These are phyloP conservation scores for Podaxis sp. DNA, from an alignment of 768 basidiomycete species.

Conservation along the genomic window DNA sequence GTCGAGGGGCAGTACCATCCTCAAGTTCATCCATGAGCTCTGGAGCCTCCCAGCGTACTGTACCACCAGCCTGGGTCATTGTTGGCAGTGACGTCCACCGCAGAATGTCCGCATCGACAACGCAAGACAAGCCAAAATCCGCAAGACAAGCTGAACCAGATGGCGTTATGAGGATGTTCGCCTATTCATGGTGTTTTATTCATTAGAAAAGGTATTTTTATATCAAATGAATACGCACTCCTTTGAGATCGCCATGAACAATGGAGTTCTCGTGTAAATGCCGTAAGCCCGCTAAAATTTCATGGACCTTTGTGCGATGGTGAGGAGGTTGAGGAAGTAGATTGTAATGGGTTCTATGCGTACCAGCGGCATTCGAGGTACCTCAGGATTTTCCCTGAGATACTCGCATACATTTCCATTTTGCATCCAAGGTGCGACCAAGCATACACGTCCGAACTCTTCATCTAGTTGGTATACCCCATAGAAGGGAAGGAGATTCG, in stretches of 20 bases:
- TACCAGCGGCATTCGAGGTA: conserved; percentile 4
- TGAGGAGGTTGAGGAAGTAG: background rate
- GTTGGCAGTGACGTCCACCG: conserved; percentile 25
- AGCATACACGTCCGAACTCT: background rate
- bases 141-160: conserved; percentile 27
- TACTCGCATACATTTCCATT: conserved; percentile 18
- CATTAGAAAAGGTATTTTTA: background rate
- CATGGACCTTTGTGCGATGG: conserved; percentile 31
- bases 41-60: conserved; percentile 32
- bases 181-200: conserved; percentile 14
- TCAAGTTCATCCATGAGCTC: conserved; percentile 27
- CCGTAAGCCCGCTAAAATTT: conserved; percentile 36
- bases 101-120: conserved; percentile 26
- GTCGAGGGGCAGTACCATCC: background rate
- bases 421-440: conserved; percentile 19
- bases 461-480: conserved; percentile 14
- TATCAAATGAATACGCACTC: conserved; percentile 26
- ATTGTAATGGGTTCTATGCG: background rate
- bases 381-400: background rate
- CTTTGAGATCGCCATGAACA: conserved; percentile 45
- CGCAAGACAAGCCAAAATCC: conserved; percentile 34
- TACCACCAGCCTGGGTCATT: conserved; percentile 20
- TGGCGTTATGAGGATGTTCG: conserved; percentile 40
- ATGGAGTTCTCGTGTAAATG: conserved; percentile 42
- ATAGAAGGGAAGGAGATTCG: conserved; percentile 18